These are phyloP conservation scores for Ilex aquifolium DNA, from an alignment of 257 asterid genomes.

Conservation along the genomic window DNA sequence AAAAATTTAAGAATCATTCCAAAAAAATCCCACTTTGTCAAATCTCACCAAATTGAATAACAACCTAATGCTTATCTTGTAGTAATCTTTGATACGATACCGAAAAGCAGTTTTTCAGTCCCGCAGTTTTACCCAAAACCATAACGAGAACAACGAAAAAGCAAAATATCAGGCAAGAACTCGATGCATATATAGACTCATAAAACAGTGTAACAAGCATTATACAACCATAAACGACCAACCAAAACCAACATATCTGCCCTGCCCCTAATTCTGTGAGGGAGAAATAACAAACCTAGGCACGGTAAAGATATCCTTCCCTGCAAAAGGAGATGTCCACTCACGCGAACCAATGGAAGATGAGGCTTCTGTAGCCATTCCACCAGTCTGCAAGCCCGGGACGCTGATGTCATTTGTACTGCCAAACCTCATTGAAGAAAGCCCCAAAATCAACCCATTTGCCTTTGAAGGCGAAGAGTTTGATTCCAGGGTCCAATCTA, in stretches of 20 bases:
- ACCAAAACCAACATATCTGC: background rate
- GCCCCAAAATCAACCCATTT: background rate
- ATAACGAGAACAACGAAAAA: no score
- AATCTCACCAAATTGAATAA: no score
- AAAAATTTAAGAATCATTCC: no score
- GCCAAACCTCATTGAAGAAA: background rate
- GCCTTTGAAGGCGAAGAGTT: background rate
- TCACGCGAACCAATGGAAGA: background rate
- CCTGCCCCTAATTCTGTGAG: background rate
- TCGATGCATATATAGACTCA: no score
- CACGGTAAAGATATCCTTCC: background rate
- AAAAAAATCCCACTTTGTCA: no score
- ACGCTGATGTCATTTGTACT: background rate
- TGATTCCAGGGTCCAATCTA: slow-evolving; percentile 1
- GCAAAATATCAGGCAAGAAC: no score
- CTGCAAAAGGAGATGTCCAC: background rate
- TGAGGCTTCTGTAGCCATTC: background rate
- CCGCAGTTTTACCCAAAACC: no score
- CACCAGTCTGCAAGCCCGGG: background rate
- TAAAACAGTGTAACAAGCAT: no score
- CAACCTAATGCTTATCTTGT: no score
- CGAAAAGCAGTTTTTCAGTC: no score
- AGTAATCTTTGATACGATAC: no score
- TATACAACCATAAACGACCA: no score
- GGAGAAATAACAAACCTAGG: background rate